Evolutionary conservation across 2,329 filamentous ascomycete genomes (phyloP).

Genomic region (Coniella vitis): DNA sequence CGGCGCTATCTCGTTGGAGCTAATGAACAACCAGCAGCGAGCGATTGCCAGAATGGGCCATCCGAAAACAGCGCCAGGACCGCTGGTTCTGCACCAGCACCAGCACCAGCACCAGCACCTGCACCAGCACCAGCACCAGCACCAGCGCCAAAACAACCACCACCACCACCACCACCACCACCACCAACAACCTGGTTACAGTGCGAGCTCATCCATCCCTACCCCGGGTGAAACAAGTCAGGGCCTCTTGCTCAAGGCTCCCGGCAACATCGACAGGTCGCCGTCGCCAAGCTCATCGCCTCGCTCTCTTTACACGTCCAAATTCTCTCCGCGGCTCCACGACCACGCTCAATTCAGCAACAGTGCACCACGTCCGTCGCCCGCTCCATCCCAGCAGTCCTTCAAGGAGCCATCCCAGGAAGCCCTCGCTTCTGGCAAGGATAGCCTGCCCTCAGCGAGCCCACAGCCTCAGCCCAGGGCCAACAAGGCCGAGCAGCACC

Average conservation of each 20-base stretch:
- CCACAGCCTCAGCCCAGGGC: background rate
- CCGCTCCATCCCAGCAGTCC: background rate
- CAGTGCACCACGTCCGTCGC: background rate
- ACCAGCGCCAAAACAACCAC: background rate
- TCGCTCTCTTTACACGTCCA: slow-evolving; percentile 40
- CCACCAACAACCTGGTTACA: slow-evolving; percentile 2
- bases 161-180: background rate
- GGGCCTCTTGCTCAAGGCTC: slow-evolving; percentile 21
- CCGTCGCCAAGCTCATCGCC: slow-evolving; percentile 36
- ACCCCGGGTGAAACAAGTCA: slow-evolving; percentile 22
- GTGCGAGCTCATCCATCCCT: slow-evolving; percentile 16
- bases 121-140: background rate
- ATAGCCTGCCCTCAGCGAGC: slow-evolving; percentile 15
- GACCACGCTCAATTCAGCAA: slow-evolving; percentile 12
- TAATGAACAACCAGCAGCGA: too few species aligned
- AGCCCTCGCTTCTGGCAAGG: slow-evolving; percentile 5
- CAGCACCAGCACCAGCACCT: background rate
- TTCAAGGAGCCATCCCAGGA: slow-evolving; percentile 5
- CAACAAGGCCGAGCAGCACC: background rate
- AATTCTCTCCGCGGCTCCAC: slow-evolving; percentile 32
- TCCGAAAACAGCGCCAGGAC: background rate
- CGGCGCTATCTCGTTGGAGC: too few species aligned
- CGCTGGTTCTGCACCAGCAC: background rate
- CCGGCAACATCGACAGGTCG: slow-evolving; percentile 26
- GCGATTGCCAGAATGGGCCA: background rate